phyloP scores from a whole-genome alignment of 495 filamentous ascomycete species.

The Lichenothelia convexa region DNA sequence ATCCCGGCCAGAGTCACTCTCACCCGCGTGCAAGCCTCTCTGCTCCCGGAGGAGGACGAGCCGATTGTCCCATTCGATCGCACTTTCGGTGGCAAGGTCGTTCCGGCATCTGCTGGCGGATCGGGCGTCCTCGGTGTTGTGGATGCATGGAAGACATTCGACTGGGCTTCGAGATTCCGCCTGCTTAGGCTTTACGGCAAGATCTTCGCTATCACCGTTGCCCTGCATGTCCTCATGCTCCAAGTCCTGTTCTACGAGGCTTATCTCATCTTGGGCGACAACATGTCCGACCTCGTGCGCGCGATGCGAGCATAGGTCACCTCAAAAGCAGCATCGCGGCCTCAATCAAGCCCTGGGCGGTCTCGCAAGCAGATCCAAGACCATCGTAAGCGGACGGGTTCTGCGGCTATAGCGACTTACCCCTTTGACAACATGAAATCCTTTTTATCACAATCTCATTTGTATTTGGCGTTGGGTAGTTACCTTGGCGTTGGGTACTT shows the following conservation, averaged over 20 bases:
- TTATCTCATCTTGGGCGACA: neutral
- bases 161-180: conserved; percentile 42
- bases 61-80: conserved; percentile 63
- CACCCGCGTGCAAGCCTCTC: conserved; percentile 51
- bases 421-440: too few species aligned
- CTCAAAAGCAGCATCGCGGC: too few species aligned
- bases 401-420: too few species aligned
- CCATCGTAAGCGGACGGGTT: too few species aligned
- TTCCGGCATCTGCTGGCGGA: conserved; percentile 41
- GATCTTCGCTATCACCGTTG: conserved; percentile 34
- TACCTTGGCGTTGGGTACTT: too few species aligned
- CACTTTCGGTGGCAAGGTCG: conserved; percentile 33
- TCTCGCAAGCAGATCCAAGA: too few species aligned
- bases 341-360: too few species aligned
- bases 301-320: neutral
- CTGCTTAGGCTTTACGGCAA: conserved; percentile 52
- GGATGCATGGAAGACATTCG: conserved; percentile 56
- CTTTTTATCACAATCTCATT: too few species aligned
- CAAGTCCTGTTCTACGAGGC: neutral
- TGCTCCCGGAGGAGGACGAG: conserved; percentile 50
- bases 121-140: conserved; percentile 46
- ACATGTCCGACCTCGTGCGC: neutral
- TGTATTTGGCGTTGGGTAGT: too few species aligned
- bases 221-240: conserved; percentile 21
- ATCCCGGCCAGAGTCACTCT: conserved; percentile 46